Base-by-base conservation (phyloP, 495 filamentous ascomycete species). In the Pyrenula aspistea region DNA sequence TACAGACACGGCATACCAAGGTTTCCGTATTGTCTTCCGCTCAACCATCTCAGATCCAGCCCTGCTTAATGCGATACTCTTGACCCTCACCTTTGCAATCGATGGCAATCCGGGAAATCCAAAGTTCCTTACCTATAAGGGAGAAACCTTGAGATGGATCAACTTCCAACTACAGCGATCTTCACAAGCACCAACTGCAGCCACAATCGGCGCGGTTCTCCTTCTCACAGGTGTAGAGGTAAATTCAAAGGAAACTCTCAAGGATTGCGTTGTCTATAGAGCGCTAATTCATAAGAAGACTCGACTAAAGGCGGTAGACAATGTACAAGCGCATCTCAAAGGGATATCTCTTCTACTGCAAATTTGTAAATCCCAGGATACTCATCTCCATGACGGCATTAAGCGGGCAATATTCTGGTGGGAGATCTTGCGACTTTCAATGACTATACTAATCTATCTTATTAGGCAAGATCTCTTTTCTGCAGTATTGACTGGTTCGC, bases 391-490 rank as follows among this genome's bases (percentile, higher is more conserved):
- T 36, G 63, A 63, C 31, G 66, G 67, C 2, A 72, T 72, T 51
- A 70, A 72, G 53, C 67, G 70, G 51, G 70, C 70, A 51, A 68
- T 72, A 21, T 72, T 72, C 55, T 72, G 70, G 70, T 72, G 23
- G 59, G 67, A 24, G 12, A 58, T 3, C 50, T 49, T 48, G 10
- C 0, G 48, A n/a, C 2, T 20, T 50, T n/a, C 19, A 12, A 19
- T 2, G 0, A 10, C 49, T 24, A 53, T 22, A 55, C 42, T 60
- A 42, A 54, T 24, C 59, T 42, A 15, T 0, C 2, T 57, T 11
- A 12, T 52, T 52, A 72, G 70, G 70, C 65, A 67, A 61, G 70
- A 72, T 47, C 61, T 72, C 42, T 70, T 71, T 60, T 56, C 64
- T 24, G 65, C 70, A 1, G 61, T 72, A 10, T 58, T 72, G 58